Percentiles rank a stretch among this genome's conserved stretches.
phyloP scores from a whole-genome alignment of 148 eudicot genomes.

The Cornus controversa region DNA sequence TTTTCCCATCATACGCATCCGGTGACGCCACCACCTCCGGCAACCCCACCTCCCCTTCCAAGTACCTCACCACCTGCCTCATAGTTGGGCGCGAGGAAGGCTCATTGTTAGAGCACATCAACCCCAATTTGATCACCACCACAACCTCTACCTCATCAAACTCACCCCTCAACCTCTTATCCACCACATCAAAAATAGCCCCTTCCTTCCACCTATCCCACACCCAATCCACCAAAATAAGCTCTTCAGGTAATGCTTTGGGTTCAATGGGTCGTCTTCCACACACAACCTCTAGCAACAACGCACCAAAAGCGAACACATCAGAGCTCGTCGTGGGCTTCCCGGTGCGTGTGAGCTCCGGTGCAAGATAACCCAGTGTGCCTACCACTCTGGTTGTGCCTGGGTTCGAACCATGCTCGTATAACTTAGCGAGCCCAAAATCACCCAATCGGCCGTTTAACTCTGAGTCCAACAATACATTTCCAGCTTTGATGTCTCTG shows the following conservation, averaged over 20 bases:
- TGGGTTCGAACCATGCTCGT: conserved; percentile 70
- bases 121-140: conserved; percentile 56
- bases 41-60: conserved; percentile 64
- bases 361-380: conserved; percentile 84
- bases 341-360: conserved; percentile 77
- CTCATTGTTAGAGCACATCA: conserved; percentile 62
- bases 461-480: conserved; percentile 65
- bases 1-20: conserved; percentile 37
- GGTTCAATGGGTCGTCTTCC: conserved; percentile 78
- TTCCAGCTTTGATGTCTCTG: conserved; percentile 76
- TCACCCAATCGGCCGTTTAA: conserved; percentile 69
- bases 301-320: conserved; percentile 84
- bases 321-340: conserved; percentile 80
- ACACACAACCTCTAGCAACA: conserved; percentile 76
- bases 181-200: conserved; percentile 55
- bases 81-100: conserved; percentile 55
- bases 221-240: conserved; percentile 79
- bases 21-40: conserved; percentile 48
- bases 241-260: conserved; percentile 68
- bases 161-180: conserved; percentile 52
- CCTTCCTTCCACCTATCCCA: conserved; percentile 71
- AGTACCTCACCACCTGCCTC: conserved; percentile 71
- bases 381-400: conserved; percentile 78
- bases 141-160: conserved; percentile 55
- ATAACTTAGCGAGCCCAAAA: conserved; percentile 77